Percentiles rank a stretch among this genome's conserved stretches.
phyloP scores from a whole-genome alignment of 148 eudicot genomes.

The Cornus controversa region DNA sequence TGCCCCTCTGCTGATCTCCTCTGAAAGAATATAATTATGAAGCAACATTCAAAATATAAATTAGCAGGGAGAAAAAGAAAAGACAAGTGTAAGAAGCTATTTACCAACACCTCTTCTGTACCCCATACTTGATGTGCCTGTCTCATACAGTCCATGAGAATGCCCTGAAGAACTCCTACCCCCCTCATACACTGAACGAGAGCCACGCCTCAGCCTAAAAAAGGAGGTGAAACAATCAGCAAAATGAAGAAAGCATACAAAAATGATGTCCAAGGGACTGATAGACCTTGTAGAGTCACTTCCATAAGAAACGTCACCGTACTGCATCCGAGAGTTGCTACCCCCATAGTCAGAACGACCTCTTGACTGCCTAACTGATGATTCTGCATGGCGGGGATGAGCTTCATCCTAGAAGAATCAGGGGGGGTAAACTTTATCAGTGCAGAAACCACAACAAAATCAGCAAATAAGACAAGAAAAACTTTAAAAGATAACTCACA shows the following conservation, averaged over 20 bases:
- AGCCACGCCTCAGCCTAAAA: background rate
- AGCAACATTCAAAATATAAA: background rate
- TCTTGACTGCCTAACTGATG: background rate
- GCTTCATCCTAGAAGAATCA: constrained; percentile 3
- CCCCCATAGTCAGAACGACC: background rate
- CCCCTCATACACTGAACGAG: constrained; percentile 2
- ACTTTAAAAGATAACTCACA: background rate
- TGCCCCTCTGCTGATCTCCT: background rate
- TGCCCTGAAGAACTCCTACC: background rate
- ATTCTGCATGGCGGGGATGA: background rate
- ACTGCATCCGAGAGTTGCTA: background rate
- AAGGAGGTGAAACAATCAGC: background rate
- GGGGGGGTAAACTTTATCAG: background rate
- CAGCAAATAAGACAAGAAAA: background rate
- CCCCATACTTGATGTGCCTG: background rate
- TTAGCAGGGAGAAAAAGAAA: background rate
- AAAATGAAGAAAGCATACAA: background rate
- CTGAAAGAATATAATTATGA: background rate
- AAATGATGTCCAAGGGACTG: background rate
- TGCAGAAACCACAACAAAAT: background rate
- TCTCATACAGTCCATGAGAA: constrained; percentile 1
- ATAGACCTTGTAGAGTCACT: constrained; percentile 3
- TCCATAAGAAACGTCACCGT: background rate
- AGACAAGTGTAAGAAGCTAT: background rate
- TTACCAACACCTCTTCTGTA: background rate